phyloP scores from a whole-genome alignment of 768 basidiomycete species.

The Fomitopsis serialis region DNA sequence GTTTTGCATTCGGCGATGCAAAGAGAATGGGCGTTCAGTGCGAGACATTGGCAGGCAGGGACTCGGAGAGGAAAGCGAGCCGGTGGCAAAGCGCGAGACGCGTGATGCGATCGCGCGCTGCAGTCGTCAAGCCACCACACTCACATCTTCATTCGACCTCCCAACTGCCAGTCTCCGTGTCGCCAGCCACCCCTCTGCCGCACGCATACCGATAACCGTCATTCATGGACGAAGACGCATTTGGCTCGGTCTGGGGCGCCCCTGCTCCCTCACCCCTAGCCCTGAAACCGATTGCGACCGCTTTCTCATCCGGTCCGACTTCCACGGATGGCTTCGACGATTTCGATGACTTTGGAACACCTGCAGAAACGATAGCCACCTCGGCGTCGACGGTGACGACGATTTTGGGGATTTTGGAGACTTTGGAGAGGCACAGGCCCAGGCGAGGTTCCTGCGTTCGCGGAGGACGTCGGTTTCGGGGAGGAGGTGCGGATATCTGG shows the following conservation, averaged over 20 bases:
- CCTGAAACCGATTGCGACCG: constrained; percentile 16
- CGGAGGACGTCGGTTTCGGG: constrained; percentile 29
- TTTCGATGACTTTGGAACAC: constrained; percentile 55
- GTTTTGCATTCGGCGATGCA: constrained; percentile 45
- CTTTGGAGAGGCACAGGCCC: constrained; percentile 55
- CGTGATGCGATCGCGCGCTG: background rate
- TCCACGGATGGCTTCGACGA: constrained; percentile 34
- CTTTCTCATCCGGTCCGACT: constrained; percentile 18
- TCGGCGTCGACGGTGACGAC: constrained; percentile 48
- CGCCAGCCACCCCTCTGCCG: too few relatives aligned
- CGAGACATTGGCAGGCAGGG: constrained; percentile 5
- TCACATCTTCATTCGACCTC: too few relatives aligned
- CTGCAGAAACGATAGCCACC: constrained; percentile 35
- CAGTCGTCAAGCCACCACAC: too few relatives aligned
- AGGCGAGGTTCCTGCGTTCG: constrained; percentile 28
- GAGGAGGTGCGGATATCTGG: constrained; percentile 33
- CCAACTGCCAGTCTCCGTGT: too few relatives aligned
- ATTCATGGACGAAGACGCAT: constrained; percentile 66
- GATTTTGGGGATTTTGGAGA: constrained; percentile 89
- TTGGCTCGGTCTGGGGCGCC: constrained; percentile 70
- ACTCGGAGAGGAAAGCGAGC: background rate
- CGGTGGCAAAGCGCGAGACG: background rate
- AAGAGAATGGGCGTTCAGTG: constrained; percentile 52
- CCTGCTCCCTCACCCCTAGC: constrained; percentile 31
- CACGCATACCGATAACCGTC: too few relatives aligned